A percentile compares a stretch with the other conserved stretches of the same genome.
phyloP scores from a whole-genome alignment of 345 rosid genomes.

The Acer saccharum region DNA sequence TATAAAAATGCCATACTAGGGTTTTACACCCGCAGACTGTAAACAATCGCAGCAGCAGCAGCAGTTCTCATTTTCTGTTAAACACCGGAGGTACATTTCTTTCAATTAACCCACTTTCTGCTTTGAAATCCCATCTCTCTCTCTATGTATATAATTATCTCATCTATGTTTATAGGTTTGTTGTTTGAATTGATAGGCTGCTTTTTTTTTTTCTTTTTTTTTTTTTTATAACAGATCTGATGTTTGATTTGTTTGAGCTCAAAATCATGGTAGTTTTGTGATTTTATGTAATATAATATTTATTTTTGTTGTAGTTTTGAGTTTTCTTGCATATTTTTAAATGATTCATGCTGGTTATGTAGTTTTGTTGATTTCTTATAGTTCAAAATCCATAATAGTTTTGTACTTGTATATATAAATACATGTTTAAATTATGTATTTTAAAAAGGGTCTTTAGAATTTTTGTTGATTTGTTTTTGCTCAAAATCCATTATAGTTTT shows the following conservation, averaged over 20 bases:
- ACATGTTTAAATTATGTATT: too few species aligned
- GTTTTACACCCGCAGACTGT: neutral
- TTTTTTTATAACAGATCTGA: neutral
- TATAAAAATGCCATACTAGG: conserved; percentile 8
- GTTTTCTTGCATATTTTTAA: too few species aligned
- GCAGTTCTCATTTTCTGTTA: neutral
- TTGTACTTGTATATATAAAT: neutral
- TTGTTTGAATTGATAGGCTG: neutral
- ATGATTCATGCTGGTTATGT: neutral
- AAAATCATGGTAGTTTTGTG: too few species aligned
- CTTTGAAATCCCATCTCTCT: neutral
- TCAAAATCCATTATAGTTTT: too few species aligned
- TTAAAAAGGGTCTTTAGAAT: neutral
- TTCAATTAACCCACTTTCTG: neutral
- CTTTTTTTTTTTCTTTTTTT: neutral
- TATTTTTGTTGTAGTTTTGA: too few species aligned
- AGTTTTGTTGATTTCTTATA: too few species aligned
- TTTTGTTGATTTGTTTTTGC: neutral
- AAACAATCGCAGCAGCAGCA: too few species aligned
- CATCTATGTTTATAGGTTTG: neutral
- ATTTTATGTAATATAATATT: too few species aligned
- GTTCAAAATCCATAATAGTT: neutral
- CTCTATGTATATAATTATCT: neutral
- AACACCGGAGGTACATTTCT: conserved; percentile 21
- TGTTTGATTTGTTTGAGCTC: neutral